Evolutionary conservation across 306 rosid species (phyloP).

Genomic region (Vachellia collinsii): DNA sequence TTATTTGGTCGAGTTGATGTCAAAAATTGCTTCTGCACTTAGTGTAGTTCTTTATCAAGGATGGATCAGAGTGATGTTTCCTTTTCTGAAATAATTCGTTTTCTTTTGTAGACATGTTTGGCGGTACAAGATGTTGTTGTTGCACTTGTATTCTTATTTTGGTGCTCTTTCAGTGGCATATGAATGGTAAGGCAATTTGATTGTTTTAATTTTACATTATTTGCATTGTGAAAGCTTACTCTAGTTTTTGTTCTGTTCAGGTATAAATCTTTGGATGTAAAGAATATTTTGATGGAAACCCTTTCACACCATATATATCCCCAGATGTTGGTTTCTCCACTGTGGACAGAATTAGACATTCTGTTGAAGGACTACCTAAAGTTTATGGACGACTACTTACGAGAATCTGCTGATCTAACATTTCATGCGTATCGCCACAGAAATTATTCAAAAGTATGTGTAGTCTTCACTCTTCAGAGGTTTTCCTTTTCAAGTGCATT

Average conservation of each 20-base stretch:
- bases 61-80: not conserved
- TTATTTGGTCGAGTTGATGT: no score
- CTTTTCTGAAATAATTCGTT: slow-evolving; percentile 38
- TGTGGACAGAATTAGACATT: slow-evolving; percentile 68
- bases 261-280: slow-evolving; percentile 87
- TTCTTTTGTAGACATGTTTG: slow-evolving; percentile 65
- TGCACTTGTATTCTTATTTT: slow-evolving; percentile 77
- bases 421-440: slow-evolving; percentile 95
- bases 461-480: slow-evolving; percentile 35
- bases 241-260: slow-evolving; percentile 51
- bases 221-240: not conserved
- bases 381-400: slow-evolving; percentile 96
- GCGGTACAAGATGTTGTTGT: slow-evolving; percentile 79
- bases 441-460: slow-evolving; percentile 86
- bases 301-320: slow-evolving; percentile 88
- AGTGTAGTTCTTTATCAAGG: no score
- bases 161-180: slow-evolving; percentile 82
- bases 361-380: slow-evolving; percentile 84
- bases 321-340: slow-evolving; percentile 88
- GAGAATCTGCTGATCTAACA: slow-evolving; percentile 97
- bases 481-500: slow-evolving; percentile 31
- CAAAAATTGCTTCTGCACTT: no score
- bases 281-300: slow-evolving; percentile 92
- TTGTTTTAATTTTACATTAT: slow-evolving; percentile 8
- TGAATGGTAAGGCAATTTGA: slow-evolving; percentile 67